phyloP scores from a whole-genome alignment of 495 filamentous ascomycete species.

The Talaromyces wortmannii region DNA sequence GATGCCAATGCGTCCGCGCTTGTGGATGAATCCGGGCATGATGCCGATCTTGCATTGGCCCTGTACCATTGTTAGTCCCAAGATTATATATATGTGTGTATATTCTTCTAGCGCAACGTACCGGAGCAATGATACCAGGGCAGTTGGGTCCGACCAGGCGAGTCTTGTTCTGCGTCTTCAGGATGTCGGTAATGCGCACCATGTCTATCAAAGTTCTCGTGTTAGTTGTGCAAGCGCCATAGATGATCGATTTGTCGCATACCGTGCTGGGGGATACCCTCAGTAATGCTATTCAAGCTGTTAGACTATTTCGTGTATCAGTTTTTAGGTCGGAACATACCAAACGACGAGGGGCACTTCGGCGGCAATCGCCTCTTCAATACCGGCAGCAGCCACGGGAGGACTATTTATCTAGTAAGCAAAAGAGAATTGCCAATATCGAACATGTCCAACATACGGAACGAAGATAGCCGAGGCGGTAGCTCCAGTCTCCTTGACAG shows the following conservation, averaged over 20 bases:
- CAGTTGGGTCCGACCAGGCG: slow-evolving; percentile 96
- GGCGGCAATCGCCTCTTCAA: slow-evolving; percentile 91
- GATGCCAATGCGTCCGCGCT: slow-evolving; percentile 96
- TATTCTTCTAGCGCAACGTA: slow-evolving; percentile 24
- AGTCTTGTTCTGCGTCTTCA: slow-evolving; percentile 97
- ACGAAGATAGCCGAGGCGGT: slow-evolving; percentile 95
- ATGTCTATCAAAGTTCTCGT: slow-evolving; percentile 57
- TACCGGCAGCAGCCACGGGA: slow-evolving; percentile 84
- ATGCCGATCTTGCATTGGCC: slow-evolving; percentile 99
- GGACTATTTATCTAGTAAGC: slow-evolving; percentile 45
- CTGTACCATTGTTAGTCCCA: slow-evolving; percentile 22
- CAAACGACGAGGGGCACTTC: slow-evolving; percentile 92
- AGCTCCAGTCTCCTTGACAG: slow-evolving; percentile 85
- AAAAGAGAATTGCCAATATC: background rate
- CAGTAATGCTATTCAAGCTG: slow-evolving; percentile 65
- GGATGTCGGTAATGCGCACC: slow-evolving; percentile 96
- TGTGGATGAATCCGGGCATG: slow-evolving; percentile 99
- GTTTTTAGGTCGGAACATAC: slow-evolving; percentile 21
- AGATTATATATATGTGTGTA: background rate
- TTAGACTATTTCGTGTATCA: background rate
- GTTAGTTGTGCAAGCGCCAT: background rate
- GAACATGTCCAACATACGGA: slow-evolving; percentile 51
- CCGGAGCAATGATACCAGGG: slow-evolving; percentile 91
- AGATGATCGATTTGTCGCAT: slow-evolving; percentile 17
- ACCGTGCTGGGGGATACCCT: slow-evolving; percentile 97